phyloP scores from a whole-genome alignment of 306 rosid genomes.

The Alnus glutinosa region DNA sequence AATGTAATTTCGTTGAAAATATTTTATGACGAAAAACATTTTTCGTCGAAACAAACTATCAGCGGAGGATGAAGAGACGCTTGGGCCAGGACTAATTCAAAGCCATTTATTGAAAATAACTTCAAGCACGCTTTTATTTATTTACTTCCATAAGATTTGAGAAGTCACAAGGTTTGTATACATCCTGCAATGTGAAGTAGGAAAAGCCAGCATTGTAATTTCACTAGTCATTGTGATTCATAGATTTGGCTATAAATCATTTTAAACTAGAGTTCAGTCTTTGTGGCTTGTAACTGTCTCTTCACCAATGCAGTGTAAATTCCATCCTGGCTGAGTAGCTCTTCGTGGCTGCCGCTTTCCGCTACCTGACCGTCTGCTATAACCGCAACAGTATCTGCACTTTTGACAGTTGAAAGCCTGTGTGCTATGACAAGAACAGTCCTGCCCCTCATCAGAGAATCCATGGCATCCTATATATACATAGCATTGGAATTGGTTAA shows the following conservation, averaged over 20 bases:
- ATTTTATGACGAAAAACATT: too few relatives aligned
- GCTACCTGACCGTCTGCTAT: slow-evolving; percentile 65
- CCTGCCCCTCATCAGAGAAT: slow-evolving; percentile 70
- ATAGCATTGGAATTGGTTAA: neutral
- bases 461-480: slow-evolving; percentile 63
- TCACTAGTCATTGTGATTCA: neutral
- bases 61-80: too few relatives aligned
- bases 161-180: neutral
- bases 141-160: neutral
- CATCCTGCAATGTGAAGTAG: neutral
- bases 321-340: slow-evolving; percentile 56
- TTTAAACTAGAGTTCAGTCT: slow-evolving; percentile 34
- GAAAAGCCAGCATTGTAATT: neutral
- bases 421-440: slow-evolving; percentile 78
- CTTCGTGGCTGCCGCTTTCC: slow-evolving; percentile 66
- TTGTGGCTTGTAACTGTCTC: slow-evolving; percentile 53
- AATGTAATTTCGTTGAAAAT: too few relatives aligned
- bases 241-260: neutral
- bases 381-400: slow-evolving; percentile 61
- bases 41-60: too few relatives aligned
- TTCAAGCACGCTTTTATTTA: neutral
- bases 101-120: neutral
- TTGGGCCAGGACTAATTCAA: neutral
- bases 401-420: slow-evolving; percentile 69
- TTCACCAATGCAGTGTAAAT: slow-evolving; percentile 59